phyloP scores from a whole-genome alignment of 2,329 filamentous ascomycete genomes.

The Elsinoe arachidis region DNA sequence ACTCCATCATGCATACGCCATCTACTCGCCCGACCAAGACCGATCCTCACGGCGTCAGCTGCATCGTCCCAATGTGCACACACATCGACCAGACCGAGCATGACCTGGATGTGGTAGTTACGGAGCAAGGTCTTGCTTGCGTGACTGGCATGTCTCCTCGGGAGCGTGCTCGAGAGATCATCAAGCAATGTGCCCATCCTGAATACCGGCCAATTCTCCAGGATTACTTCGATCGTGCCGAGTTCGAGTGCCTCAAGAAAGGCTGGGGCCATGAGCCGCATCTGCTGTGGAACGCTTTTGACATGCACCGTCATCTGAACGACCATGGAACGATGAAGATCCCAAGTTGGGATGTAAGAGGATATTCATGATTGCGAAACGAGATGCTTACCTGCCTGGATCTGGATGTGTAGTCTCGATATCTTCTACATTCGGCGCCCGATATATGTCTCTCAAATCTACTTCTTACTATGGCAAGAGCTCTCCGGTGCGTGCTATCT shows the following conservation, averaged over 20 bases:
- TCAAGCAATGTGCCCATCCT: constrained; percentile 77
- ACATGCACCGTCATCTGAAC: constrained; percentile 76
- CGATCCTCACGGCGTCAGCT: constrained; percentile 71
- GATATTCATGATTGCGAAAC: background rate
- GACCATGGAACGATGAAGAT: constrained; percentile 89
- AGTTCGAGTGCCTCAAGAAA: constrained; percentile 76
- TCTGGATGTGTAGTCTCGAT: too few species aligned
- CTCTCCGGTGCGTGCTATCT: too few species aligned
- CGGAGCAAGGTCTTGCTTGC: constrained; percentile 69
- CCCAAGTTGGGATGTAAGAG: constrained; percentile 45
- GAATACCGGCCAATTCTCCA: constrained; percentile 73
- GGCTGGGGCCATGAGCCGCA: constrained; percentile 88
- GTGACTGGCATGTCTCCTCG: constrained; percentile 71
- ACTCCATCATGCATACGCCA: constrained; percentile 90
- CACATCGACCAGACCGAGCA: constrained; percentile 91
- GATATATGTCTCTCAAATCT: too few species aligned
- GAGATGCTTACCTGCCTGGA: background rate
- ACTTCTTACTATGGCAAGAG: too few species aligned
- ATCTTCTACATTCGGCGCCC: too few species aligned
- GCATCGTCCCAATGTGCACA: constrained; percentile 90
- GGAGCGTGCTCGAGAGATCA: constrained; percentile 75
- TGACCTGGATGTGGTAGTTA: constrained; percentile 83
- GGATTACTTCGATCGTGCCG: constrained; percentile 78
- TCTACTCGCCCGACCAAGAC: constrained; percentile 71
- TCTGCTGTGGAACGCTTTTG: constrained; percentile 74